Base-by-base conservation (phyloP, 2,329 filamentous ascomycete genomes). In the Xylariaceae sp. region DNA sequence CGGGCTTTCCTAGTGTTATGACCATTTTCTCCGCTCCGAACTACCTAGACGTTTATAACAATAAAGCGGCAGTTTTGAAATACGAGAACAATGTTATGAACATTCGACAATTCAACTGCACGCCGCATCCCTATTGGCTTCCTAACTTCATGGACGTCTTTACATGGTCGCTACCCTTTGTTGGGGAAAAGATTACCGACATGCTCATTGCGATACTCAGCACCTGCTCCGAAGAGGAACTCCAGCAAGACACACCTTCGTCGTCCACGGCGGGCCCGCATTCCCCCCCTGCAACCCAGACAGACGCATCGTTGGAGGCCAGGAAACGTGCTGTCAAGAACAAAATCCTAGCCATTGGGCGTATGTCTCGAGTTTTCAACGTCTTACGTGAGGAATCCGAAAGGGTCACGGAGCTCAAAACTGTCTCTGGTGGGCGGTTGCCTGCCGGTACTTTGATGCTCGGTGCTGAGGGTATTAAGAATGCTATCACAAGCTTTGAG, bases 81-180 rank as follows among this genome's bases (percentile, higher is more conserved):
- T 99, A 99, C 71, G 94, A 99, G 76, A 99, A 99, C 75, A 99
- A 99, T 68, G 94, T 99, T 57, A 99, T 99, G 94, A 99, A 99
- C 78, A 99, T 99, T 69, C 85, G 94, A 55, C 94, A 99, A 73
- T 99, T 99, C 78, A 99, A 99, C 80, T 99, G 92, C 81, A 97
- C 94, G 19, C 94, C 94, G 32, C 94, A 99, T 72, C 94, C 94
- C 6, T 99, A 99, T 79, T 99, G 94, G 94, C 83, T 99, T 46
- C 94, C 94, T 51, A 99, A 99, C 77, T 99, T 99, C 70, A 99
- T 99, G 94, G 94, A 99, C 68, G 94, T 99, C 59, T 99, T 99
- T 70, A 99, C 94, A n/a, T 99, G 94, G 94, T 99, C 94, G 32
- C 79, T 99, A 56, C 94, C 94, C 0, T 99, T 99, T 73, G 94